A percentile compares a stretch with the other conserved stretches of the same genome.
These are phyloP conservation scores for Alternaria viburni DNA, from an alignment of 2,329 filamentous ascomycete genomes.

Conservation along the genomic window DNA sequence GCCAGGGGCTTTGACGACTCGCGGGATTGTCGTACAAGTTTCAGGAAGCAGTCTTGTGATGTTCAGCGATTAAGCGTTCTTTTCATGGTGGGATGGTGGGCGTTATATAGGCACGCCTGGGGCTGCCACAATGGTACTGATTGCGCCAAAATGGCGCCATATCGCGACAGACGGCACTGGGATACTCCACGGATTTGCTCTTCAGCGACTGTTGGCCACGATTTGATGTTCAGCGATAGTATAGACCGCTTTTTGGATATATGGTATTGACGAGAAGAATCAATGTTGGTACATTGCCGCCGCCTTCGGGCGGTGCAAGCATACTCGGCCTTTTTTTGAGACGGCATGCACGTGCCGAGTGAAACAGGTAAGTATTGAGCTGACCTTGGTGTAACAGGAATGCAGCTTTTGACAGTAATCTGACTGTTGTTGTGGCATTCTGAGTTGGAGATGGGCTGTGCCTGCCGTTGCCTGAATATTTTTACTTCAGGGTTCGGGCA, in stretches of 20 bases:
- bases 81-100: constrained; percentile 11
- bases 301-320: neutral
- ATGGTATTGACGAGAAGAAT: neutral
- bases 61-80: constrained; percentile 10
- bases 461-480: neutral
- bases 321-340: neutral
- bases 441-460: neutral
- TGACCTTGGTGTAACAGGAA: neutral
- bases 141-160: constrained; percentile 26
- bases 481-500: neutral
- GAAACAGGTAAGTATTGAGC: neutral
- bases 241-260: neutral
- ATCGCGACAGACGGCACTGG: constrained; percentile 17
- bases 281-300: neutral
- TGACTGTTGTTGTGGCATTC: neutral
- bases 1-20: neutral
- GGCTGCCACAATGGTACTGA: neutral
- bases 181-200: neutral
- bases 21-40: neutral
- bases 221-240: constrained; percentile 3
- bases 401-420: neutral
- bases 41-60: neutral
- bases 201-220: constrained; percentile 1
- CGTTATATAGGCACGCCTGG: constrained; percentile 7
- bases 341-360: neutral